phyloP scores from a whole-genome alignment of 495 filamentous ascomycete species.

The Melanomma pulvis-pyrius region DNA sequence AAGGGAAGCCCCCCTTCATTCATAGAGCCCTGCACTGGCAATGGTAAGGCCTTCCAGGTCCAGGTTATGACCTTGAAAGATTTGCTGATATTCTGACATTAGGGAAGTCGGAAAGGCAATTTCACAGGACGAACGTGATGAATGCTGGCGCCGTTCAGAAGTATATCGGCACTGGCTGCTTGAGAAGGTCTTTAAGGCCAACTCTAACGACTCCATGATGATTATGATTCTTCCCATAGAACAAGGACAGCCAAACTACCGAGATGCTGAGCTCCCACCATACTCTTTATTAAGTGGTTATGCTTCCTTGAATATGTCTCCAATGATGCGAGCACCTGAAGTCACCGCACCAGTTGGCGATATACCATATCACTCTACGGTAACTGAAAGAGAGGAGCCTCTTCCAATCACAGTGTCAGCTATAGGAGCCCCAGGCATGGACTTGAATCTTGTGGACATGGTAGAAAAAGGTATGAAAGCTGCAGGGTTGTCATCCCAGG shows the following conservation, averaged over 20 bases:
- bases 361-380: not conserved
- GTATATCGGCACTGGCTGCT: not conserved
- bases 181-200: not conserved
- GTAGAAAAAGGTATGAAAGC: not conserved
- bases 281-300: not conserved
- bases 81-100: too few species aligned
- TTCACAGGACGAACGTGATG: not conserved
- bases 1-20: too few species aligned
- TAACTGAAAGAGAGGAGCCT: not conserved
- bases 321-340: not conserved
- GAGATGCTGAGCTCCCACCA: not conserved
- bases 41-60: too few species aligned
- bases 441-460: not conserved
- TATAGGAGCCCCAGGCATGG: not conserved
- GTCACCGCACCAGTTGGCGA: not conserved
- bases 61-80: too few species aligned
- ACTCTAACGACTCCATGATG: not conserved
- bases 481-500: too few species aligned
- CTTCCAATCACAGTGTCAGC: not conserved
- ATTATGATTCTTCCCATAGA: not conserved
- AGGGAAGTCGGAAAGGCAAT: not conserved
- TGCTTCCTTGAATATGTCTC: not conserved
- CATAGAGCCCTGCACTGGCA: too few species aligned
- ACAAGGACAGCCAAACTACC: not conserved
- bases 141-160: not conserved